Evolutionary conservation across 306 rosid species (phyloP).

Genomic region (Gleditsia sinensis): DNA sequence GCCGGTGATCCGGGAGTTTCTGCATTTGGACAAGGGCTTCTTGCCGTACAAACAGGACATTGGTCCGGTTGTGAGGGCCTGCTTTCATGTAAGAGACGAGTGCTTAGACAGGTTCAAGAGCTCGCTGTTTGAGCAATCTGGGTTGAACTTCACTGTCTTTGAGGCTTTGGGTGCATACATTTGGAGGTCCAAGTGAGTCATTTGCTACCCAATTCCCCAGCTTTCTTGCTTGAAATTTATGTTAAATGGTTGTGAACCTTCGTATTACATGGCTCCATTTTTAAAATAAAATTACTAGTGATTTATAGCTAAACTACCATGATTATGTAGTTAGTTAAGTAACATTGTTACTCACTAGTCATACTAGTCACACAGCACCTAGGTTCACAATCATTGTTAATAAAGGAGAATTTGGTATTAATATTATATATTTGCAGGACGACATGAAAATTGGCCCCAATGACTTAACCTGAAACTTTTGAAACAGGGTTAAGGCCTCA

Average conservation of each 20-base stretch:
- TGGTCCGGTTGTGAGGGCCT: constrained; percentile 48
- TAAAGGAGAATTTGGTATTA: background rate
- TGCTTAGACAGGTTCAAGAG: constrained; percentile 53
- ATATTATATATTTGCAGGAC: background rate
- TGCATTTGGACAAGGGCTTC: constrained; percentile 51
- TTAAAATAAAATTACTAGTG: too few relatives aligned
- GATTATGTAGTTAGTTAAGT: too few relatives aligned
- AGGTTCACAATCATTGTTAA: too few relatives aligned
- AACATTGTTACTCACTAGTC: too few relatives aligned
- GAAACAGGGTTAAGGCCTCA: constrained; percentile 57
- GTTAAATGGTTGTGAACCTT: too few relatives aligned
- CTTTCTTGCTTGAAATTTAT: too few relatives aligned
- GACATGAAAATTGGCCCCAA: background rate
- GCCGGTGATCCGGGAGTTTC: constrained; percentile 45
- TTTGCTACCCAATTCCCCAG: background rate
- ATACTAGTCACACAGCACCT: too few relatives aligned
- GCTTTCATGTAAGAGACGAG: constrained; percentile 63
- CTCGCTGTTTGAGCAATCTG: constrained; percentile 49
- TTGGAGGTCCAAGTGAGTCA: constrained; percentile 91
- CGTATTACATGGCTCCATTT: too few relatives aligned
- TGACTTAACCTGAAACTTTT: constrained; percentile 6
- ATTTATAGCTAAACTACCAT: too few relatives aligned
- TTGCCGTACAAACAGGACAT: constrained; percentile 47
- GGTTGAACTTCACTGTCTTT: constrained; percentile 71
- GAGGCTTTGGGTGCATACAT: constrained; percentile 87